Percentiles rank a stretch among this genome's conserved stretches.
phyloP scores from a whole-genome alignment of 257 asterid species.

The Nicotiana undulata region DNA sequence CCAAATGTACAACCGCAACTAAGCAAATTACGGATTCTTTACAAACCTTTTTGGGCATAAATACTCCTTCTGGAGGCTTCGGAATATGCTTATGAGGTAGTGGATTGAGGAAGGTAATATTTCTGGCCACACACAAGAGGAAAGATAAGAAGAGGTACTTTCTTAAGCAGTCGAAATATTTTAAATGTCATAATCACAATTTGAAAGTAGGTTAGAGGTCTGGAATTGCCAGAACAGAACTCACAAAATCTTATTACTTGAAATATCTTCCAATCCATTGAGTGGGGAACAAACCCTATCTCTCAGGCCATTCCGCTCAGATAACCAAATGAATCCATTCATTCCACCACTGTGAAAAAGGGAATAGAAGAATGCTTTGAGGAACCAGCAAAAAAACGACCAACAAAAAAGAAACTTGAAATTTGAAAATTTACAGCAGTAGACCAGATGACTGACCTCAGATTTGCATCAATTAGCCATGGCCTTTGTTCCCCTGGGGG shows the following conservation, averaged over 20 bases:
- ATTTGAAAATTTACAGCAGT: background rate
- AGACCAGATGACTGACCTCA: conserved; percentile 47
- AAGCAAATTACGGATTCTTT: background rate
- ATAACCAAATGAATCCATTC: conserved; percentile 84
- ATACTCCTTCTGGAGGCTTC: conserved; percentile 60
- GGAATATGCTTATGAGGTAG: conserved; percentile 68
- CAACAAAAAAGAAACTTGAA: background rate
- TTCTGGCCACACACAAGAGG: conserved; percentile 44
- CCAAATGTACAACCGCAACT: background rate
- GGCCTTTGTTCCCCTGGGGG: conserved; percentile 28
- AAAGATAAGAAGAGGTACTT: background rate
- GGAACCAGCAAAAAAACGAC: background rate
- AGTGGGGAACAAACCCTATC: conserved; percentile 53
- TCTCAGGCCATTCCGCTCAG: conserved; percentile 53
- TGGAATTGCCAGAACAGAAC: conserved; percentile 21
- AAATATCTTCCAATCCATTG: conserved; percentile 44
- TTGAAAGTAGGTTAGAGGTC: conserved; percentile 2
- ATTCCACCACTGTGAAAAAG: conserved; percentile 66
- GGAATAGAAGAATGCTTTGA: conserved; percentile 11
- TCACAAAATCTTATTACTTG: conserved; percentile 58
- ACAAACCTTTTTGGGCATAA: conserved; percentile 64
- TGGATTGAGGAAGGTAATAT: conserved; percentile 82
- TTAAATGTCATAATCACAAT: background rate
- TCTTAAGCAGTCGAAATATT: background rate
- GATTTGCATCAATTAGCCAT: conserved; percentile 46